Conservation (phyloP, 257 asterid species). For the Solanum rostratum region DNA sequence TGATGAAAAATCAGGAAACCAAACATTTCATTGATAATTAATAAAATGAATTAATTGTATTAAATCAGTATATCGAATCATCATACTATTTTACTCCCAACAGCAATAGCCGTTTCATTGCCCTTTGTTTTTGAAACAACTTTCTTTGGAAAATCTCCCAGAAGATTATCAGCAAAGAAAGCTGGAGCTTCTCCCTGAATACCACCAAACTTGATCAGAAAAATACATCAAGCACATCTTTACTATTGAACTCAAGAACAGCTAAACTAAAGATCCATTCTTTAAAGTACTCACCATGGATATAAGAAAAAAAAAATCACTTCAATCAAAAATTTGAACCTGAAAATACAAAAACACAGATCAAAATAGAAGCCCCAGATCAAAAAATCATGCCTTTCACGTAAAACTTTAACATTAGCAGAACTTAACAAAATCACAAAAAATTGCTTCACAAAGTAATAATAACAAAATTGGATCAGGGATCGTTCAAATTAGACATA, state of each 20-base stretch:
- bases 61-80: conserved; percentile 6
- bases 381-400: not conserved
- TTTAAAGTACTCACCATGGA: not conserved
- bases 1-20: conserved; percentile 20
- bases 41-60: not conserved
- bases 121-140: conserved; percentile 29
- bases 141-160: conserved; percentile 20
- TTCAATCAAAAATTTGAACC: not conserved
- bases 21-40: conserved; percentile 6
- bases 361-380: not conserved
- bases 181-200: conserved; percentile 89
- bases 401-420: not conserved
- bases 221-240: not conserved
- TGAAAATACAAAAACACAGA: not conserved
- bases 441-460: not conserved
- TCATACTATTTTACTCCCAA: conserved; percentile 59
- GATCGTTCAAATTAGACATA: not conserved
- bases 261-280: not conserved
- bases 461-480: not conserved
- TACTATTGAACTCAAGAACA: not conserved
- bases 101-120: conserved; percentile 22
- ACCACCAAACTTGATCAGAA: conserved; percentile 12
- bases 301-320: not conserved
- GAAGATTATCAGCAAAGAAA: conserved; percentile 43
- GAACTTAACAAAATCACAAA: not conserved